Evolutionary conservation across 495 filamentous ascomycete genomes (phyloP).

Genomic region (Tuber melanosporum): DNA sequence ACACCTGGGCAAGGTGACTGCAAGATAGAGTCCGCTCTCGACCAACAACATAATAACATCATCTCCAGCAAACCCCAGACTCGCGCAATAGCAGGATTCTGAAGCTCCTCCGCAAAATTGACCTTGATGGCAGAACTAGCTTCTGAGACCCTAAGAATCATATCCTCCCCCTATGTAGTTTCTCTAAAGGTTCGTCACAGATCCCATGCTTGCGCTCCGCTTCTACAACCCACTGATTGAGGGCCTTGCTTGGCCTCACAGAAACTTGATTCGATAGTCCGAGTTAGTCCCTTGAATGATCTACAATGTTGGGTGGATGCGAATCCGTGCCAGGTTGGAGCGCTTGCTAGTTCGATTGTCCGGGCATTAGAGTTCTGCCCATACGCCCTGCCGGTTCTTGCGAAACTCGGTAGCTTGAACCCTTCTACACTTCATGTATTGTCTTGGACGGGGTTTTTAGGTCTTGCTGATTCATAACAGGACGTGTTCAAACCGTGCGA

Average conservation of each 20-base stretch:
- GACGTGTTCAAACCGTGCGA: conserved; percentile 19
- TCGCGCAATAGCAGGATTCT: not conserved
- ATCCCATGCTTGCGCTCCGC: not conserved
- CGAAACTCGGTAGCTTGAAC: conserved; percentile 23
- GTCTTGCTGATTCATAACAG: conserved; percentile 14
- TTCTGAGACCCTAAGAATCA: conserved; percentile 25
- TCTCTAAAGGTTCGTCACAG: conserved; percentile 30
- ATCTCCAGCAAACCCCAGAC: not conserved
- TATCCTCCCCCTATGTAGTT: conserved; percentile 39
- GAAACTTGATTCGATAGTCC: conserved; percentile 31
- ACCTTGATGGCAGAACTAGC: conserved; percentile 25
- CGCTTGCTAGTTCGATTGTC: conserved; percentile 25
- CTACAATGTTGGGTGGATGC: conserved; percentile 30
- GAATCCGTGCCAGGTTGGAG: conserved; percentile 33
- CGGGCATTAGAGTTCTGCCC: conserved; percentile 38
- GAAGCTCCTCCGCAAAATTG: not conserved
- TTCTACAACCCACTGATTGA: conserved; percentile 13
- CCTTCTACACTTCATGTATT: not conserved
- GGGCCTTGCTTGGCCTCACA: conserved; percentile 8
- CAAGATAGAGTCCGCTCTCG: not conserved
- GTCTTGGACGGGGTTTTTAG: too few species aligned
- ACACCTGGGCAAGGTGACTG: not conserved
- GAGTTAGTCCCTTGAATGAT: conserved; percentile 16
- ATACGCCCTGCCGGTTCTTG: conserved; percentile 36
- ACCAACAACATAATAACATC: not conserved